Conservation (phyloP, 2,329 filamentous ascomycete species). For the Gaeumannomyces sp. region DNA sequence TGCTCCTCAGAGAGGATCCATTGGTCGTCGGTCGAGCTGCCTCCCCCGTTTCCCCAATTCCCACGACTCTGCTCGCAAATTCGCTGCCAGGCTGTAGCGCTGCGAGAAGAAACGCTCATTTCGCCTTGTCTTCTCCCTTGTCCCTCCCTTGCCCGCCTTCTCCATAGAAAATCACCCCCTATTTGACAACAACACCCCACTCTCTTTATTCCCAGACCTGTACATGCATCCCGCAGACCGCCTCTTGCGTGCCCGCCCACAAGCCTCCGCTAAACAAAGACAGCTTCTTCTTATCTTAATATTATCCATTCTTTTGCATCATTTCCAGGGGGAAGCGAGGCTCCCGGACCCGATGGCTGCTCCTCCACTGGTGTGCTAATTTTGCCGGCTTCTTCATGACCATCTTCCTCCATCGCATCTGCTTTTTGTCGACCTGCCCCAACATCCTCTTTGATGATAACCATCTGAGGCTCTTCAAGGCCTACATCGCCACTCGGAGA, state of each 20-base stretch:
- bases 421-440: conserved; percentile 39
- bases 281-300: not conserved
- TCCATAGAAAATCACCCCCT: not conserved
- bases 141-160: conserved; percentile 1
- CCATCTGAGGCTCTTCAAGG: conserved; percentile 35
- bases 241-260: not conserved
- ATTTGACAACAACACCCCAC: not conserved
- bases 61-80: conserved; percentile 1
- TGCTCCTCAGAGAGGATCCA: not conserved
- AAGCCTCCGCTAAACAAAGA: not conserved
- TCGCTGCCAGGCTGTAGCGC: conserved; percentile 10
- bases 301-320: conserved; percentile 4
- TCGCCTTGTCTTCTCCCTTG: conserved; percentile 3
- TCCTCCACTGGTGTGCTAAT: conserved; percentile 4
- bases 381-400: conserved; percentile 35
- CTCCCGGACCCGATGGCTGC: conserved; percentile 10
- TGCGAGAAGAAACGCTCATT: conserved; percentile 7
- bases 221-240: not conserved
- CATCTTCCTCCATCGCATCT: conserved; percentile 38
- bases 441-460: conserved; percentile 39
- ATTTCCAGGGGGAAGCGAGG: not conserved
- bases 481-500: conserved; percentile 37
- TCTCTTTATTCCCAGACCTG: not conserved
- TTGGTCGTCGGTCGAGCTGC: not conserved
- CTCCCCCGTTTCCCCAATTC: not conserved